phyloP scores from a whole-genome alignment of 305 asterid genomes.

The Fraxinus floribunda region DNA sequence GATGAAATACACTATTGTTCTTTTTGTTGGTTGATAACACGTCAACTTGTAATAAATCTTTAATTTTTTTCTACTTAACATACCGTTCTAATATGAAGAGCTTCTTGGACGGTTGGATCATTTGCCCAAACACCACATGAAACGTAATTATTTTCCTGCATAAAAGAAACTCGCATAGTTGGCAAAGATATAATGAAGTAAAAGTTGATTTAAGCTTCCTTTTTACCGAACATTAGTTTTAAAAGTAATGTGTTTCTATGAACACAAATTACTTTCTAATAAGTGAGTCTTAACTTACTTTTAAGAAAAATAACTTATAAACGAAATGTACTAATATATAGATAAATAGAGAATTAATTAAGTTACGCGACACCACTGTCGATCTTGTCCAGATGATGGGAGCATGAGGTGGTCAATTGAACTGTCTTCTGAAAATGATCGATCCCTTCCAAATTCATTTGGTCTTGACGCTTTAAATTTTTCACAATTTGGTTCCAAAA shows the following conservation, averaged over 20 bases:
- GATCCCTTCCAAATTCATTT: neutral
- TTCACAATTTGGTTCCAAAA: constrained; percentile 24
- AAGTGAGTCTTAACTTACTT: neutral
- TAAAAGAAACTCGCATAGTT: neutral
- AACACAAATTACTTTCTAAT: neutral
- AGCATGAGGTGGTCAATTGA: constrained; percentile 4
- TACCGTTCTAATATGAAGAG: constrained; percentile 56
- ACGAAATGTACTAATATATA: no score
- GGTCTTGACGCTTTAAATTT: neutral
- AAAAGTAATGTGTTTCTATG: neutral
- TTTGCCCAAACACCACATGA: constrained; percentile 42
- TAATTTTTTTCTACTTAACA: neutral
- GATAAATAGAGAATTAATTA: neutral
- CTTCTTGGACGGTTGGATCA: constrained; percentile 37
- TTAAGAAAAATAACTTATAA: neutral
- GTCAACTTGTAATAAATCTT: neutral
- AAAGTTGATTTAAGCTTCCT: neutral
- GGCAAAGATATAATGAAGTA: neutral
- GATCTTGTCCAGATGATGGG: constrained; percentile 1
- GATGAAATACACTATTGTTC: neutral
- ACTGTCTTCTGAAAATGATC: neutral
- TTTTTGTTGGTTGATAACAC: neutral
- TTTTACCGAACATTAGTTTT: neutral
- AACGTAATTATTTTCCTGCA: constrained; percentile 26
- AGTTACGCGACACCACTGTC: neutral